Conservation (phyloP, 257 asterid species). For the Ocimum tenuiflorum region DNA sequence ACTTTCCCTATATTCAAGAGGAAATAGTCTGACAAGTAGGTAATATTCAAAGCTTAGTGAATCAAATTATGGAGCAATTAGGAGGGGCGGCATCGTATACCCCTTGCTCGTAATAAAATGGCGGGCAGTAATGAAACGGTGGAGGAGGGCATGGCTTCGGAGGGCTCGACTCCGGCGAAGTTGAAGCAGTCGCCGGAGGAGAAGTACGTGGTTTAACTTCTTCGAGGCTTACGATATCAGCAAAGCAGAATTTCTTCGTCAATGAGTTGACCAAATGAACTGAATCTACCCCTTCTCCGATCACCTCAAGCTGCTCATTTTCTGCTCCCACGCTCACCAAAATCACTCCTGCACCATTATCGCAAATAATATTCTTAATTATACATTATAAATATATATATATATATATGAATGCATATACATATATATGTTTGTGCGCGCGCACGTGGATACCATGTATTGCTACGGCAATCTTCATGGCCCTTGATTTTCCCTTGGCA, state of each 20-base stretch:
- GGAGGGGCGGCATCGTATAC: too few species aligned
- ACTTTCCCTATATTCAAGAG: too few species aligned
- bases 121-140: neutral
- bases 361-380: too few species aligned
- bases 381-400: neutral
- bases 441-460: slow-evolving; percentile 13
- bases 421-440: neutral
- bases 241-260: slow-evolving; percentile 25
- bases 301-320: slow-evolving; percentile 22
- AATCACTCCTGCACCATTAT: slow-evolving; percentile 27
- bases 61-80: too few species aligned
- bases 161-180: too few species aligned
- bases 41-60: too few species aligned
- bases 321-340: slow-evolving; percentile 20
- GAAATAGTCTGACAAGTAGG: too few species aligned
- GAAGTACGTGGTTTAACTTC: too few species aligned
- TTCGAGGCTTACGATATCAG: slow-evolving; percentile 14
- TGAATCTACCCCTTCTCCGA: slow-evolving; percentile 34
- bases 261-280: slow-evolving; percentile 28
- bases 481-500: slow-evolving; percentile 20
- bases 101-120: too few species aligned
- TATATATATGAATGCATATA: neutral
- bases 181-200: too few species aligned
- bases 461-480: slow-evolving; percentile 20
- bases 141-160: neutral